Percentiles rank a stretch among this genome's conserved stretches.
These are phyloP conservation scores for Cladosporium cucumerinum DNA, from an alignment of 2,329 filamentous ascomycete species.

Conservation along the genomic window DNA sequence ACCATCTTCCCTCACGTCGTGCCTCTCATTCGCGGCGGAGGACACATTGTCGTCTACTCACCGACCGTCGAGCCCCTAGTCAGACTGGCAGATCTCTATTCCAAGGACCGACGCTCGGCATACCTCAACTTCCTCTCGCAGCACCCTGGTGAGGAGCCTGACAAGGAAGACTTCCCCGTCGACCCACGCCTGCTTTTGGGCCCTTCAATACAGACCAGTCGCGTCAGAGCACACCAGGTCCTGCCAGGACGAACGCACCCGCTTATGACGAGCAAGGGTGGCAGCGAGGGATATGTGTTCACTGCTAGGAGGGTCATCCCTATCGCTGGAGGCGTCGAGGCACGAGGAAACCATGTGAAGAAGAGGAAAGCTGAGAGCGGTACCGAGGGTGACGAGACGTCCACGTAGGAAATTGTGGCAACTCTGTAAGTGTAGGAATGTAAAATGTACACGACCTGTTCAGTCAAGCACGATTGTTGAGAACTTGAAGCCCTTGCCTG, in stretches of 20 bases:
- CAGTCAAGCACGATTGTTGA: neutral
- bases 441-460: neutral
- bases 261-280: conserved; percentile 83
- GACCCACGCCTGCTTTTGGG: conserved; percentile 83
- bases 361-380: conserved; percentile 54
- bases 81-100: conserved; percentile 78
- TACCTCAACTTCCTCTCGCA: conserved; percentile 54
- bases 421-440: neutral
- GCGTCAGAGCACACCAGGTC: conserved; percentile 82
- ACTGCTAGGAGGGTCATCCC: conserved; percentile 79
- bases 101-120: conserved; percentile 71
- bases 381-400: neutral
- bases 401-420: neutral
- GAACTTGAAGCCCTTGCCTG: neutral
- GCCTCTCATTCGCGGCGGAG: conserved; percentile 77
- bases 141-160: conserved; percentile 28
- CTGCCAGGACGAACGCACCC: conserved; percentile 89
- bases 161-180: conserved; percentile 71
- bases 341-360: conserved; percentile 70
- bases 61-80: conserved; percentile 76
- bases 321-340: conserved; percentile 73
- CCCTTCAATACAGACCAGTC: conserved; percentile 74
- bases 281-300: conserved; percentile 86
- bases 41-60: conserved; percentile 80
- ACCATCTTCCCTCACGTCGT: conserved; percentile 72